These are phyloP conservation scores for Beta lomatogona DNA, from an alignment of 179 eudicot genomes.

Conservation along the genomic window DNA sequence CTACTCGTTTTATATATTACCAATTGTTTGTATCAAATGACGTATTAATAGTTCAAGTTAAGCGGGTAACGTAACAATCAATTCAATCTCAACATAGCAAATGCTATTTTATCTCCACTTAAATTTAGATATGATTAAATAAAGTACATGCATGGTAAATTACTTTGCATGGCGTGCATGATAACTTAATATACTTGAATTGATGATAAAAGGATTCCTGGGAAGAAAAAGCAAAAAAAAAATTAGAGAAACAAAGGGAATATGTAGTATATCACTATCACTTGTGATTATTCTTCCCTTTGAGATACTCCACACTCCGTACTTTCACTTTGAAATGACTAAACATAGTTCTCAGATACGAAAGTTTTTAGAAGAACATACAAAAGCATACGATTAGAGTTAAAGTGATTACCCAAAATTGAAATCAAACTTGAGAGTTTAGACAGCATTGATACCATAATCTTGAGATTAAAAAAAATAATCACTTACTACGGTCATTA, in stretches of 20 bases:
- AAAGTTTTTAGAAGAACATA: not conserved
- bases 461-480: not conserved
- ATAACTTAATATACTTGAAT: too few relatives aligned
- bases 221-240: too few relatives aligned
- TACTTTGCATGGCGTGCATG: not conserved
- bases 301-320: not conserved
- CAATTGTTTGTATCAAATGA: too few relatives aligned
- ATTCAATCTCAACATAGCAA: too few relatives aligned
- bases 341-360: not conserved
- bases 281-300: not conserved
- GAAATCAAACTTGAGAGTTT: not conserved
- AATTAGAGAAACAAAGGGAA: not conserved
- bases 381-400: not conserved
- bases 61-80: too few relatives aligned
- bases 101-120: too few relatives aligned
- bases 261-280: not conserved
- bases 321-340: constrained; percentile 13
- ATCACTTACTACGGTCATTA: not conserved
- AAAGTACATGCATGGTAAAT: too few relatives aligned
- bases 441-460: constrained; percentile 9
- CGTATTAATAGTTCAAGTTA: too few relatives aligned
- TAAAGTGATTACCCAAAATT: not conserved
- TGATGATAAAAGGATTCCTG: too few relatives aligned
- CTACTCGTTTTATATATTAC: too few relatives aligned
- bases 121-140: too few relatives aligned